Evolutionary conservation across 768 basidiomycete genomes (phyloP), one percentile per base, ranked within the genome.

Genomic region (Lactarius tabidus): DNA sequence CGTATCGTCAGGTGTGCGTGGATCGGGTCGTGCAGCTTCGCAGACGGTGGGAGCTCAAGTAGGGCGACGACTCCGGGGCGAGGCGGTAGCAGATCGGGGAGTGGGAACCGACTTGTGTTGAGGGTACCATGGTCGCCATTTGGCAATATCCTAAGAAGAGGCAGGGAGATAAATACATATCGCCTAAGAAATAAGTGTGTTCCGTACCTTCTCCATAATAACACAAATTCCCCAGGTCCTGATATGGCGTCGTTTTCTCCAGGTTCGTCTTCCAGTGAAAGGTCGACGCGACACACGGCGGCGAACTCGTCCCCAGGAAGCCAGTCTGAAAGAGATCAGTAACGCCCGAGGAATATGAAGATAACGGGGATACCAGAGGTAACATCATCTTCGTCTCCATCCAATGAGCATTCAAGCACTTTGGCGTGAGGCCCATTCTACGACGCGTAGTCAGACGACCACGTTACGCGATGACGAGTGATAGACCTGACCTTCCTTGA

Each of bases 71-170:
- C 74, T 8, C 78, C 81, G 43, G 91, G 85, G 1, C 77, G 72
- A 4, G 88, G 90, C 2, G 85, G 85, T 26, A 73, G 76, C 14
- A 95, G 78, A 3, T 79, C 62, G 0, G 93, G 92, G n/a, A 94
- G 76, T 2, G 81, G 72, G 66, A 89, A 78, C 38, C 69, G 74
- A 15, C 83, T 88, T 7, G 76, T 82, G 17, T 84, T 77, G 20
- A 74, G 71, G 0, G 81, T 74, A 1, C 84, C 84, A 29, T 74
- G 75, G 31, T 77, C 73, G 2, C 81, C 83, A 53, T 80, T 72
- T 7, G 77, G 74, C 9, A 80, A 67, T 2, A 84, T 77, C 73
- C 88, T 89, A 61, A 39, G 39, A 35, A 35, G 23, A 60, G 31
- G 29, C 53, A 31, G 68, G 61, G 35, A 7, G 65, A 15, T 60